phyloP scores from a whole-genome alignment of 768 basidiomycete species.

The Tricholoma hemisulphureum region DNA sequence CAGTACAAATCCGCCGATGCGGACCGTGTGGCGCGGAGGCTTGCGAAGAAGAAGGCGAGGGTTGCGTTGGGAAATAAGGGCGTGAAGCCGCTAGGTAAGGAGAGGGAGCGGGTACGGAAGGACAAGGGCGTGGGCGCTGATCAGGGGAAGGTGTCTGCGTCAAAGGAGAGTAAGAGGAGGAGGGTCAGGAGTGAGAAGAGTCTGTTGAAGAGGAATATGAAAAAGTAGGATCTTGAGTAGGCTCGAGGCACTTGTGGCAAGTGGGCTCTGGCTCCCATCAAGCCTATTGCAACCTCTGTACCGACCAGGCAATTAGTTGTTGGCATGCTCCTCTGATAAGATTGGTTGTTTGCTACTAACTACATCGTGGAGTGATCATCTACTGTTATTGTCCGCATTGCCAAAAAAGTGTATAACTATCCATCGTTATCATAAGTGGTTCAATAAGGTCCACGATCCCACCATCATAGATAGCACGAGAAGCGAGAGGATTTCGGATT shows the following conservation, averaged over 20 bases:
- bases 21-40: conserved; percentile 76
- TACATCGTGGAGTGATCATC: no score
- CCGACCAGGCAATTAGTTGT: no score
- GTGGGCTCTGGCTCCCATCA: no score
- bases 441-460: no score
- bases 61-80: conserved; percentile 40
- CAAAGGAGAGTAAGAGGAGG: conserved; percentile 28
- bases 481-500: conserved; percentile 30
- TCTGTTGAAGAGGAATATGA: conserved; percentile 52
- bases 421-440: no score
- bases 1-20: conserved; percentile 73
- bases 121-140: conserved; percentile 13
- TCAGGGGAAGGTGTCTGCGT: conserved; percentile 35
- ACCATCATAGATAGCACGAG: conserved; percentile 31
- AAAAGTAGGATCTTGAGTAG: conserved; percentile 42
- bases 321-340: no score
- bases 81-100: conserved; percentile 37
- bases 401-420: no score
- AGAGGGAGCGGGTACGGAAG: conserved; percentile 50
- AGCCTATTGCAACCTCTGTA: no score
- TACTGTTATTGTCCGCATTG: no score
- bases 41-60: conserved; percentile 88
- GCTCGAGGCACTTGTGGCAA: no score
- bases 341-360: no score
- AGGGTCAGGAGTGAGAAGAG: conserved; percentile 57